Percentiles rank a stretch among this genome's conserved stretches.
These are phyloP conservation scores for Biancaea sappan DNA, from an alignment of 306 rosid species.

Conservation along the genomic window DNA sequence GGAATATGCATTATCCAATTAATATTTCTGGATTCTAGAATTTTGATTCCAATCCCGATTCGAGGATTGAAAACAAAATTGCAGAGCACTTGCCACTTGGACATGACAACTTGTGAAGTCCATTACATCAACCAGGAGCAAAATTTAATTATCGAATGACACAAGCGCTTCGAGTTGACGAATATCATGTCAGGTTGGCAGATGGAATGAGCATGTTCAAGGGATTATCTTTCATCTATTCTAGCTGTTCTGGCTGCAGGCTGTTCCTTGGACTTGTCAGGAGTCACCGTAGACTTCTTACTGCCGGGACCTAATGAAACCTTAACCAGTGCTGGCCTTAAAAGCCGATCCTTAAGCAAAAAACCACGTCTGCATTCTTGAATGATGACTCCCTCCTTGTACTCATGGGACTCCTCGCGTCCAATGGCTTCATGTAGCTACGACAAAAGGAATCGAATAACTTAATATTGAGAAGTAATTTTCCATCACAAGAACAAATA, in stretches of 20 bases:
- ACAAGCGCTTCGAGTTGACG: conserved; percentile 24
- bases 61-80: conserved; percentile 17
- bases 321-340: conserved; percentile 88
- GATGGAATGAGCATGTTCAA: conserved; percentile 18
- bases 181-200: conserved; percentile 12
- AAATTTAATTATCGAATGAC: conserved; percentile 13
- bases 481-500: background rate
- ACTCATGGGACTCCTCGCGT: conserved; percentile 77
- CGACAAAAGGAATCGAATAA: conserved; percentile 18
- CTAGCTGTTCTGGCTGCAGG: conserved; percentile 66
- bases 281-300: conserved; percentile 40
- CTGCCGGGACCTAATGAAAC: conserved; percentile 80
- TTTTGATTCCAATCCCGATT: background rate
- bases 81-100: conserved; percentile 22
- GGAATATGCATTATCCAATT: background rate
- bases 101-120: conserved; percentile 7
- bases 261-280: conserved; percentile 46
- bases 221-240: conserved; percentile 57
- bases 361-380: conserved; percentile 84
- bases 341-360: conserved; percentile 63
- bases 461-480: background rate
- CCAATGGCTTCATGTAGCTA: conserved; percentile 88
- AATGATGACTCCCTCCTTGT: conserved; percentile 74
- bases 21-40: background rate
- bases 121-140: conserved; percentile 19